Percentiles rank a stretch among this genome's conserved stretches.
phyloP scores from a whole-genome alignment of 2,329 filamentous ascomycete genomes.

The Exophiala mesophila region DNA sequence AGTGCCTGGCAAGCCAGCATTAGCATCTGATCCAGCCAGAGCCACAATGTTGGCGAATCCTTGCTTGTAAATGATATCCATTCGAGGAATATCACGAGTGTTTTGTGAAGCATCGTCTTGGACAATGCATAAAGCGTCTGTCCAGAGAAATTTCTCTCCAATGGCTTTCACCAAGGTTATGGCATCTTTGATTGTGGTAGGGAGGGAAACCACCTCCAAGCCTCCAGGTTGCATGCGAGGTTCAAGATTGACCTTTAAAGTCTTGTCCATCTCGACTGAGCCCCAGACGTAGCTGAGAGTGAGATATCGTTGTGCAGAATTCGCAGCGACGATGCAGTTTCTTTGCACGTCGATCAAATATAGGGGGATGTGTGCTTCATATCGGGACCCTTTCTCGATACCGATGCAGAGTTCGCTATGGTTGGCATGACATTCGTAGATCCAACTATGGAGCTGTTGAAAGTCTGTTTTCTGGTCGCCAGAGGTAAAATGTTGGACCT shows the following conservation, averaged over 20 bases:
- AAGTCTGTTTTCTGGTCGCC: not conserved
- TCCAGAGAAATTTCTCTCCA: slow-evolving; percentile 28
- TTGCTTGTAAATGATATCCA: not conserved
- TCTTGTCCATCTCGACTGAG: not conserved
- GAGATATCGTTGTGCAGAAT: not conserved
- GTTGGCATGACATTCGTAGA: not conserved
- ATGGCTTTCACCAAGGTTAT: not conserved
- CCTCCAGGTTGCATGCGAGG: not conserved
- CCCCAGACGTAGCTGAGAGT: not conserved
- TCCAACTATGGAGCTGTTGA: not conserved
- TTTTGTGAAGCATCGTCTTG: slow-evolving; percentile 21
- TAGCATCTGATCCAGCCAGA: not conserved
- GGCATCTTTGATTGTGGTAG: not conserved
- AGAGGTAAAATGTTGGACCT: not conserved
- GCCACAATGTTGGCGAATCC: not conserved
- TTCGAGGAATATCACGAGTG: not conserved
- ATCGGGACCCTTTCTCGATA: not conserved
- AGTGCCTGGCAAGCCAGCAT: not conserved
- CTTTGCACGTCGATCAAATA: not conserved
- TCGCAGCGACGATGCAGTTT: not conserved
- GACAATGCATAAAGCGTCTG: slow-evolving; percentile 32
- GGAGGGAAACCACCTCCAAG: not conserved
- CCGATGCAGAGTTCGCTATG: not conserved
- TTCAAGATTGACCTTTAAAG: not conserved
- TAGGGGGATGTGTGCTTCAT: not conserved